Evolutionary conservation across 306 rosid genomes (phyloP).

Genomic region (Vigna hirtella): DNA sequence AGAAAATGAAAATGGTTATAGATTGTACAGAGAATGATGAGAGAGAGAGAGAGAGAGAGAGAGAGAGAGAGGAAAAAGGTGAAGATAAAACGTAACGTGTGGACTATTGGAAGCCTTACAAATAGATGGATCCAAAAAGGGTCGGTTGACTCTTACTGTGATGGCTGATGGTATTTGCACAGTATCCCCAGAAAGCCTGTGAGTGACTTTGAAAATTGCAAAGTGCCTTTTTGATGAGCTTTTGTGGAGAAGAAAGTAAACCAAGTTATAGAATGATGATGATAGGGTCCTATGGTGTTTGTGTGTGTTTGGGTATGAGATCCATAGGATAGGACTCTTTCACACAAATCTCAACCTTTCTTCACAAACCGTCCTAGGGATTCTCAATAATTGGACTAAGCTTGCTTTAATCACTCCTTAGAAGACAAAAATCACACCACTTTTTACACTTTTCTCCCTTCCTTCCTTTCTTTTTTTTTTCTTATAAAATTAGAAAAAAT

Average conservation of each 20-base stretch:
- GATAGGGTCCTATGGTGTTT: background rate
- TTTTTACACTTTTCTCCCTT: constrained; percentile 1
- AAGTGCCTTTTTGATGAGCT: constrained; percentile 51
- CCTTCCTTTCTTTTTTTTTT: background rate
- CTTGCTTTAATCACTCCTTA: background rate
- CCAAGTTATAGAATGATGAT: constrained; percentile 34
- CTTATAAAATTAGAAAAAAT: too few relatives aligned
- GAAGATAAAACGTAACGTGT: constrained; percentile 74
- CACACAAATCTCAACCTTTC: background rate
- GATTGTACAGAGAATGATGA: constrained; percentile 46
- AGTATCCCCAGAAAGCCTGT: constrained; percentile 51
- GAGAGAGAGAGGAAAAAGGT: background rate
- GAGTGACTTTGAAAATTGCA: constrained; percentile 53
- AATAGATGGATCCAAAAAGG: constrained; percentile 81
- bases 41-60: constrained; percentile 11
- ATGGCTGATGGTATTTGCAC: constrained; percentile 1
- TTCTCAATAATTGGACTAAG: constrained; percentile 22
- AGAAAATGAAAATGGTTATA: constrained; percentile 41
- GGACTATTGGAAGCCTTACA: constrained; percentile 94
- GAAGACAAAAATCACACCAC: background rate
- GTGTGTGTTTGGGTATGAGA: constrained; percentile 35
- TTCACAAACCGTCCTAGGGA: constrained; percentile 25
- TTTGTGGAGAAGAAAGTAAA: constrained; percentile 42
- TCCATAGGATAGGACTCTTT: constrained; percentile 35
- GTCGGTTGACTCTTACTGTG: constrained; percentile 79